Percentiles rank a stretch among this genome's conserved stretches.
Evolutionary conservation across 2,329 filamentous ascomycete genomes (phyloP).

Genomic region (Pseudogymnoascus sp.): DNA sequence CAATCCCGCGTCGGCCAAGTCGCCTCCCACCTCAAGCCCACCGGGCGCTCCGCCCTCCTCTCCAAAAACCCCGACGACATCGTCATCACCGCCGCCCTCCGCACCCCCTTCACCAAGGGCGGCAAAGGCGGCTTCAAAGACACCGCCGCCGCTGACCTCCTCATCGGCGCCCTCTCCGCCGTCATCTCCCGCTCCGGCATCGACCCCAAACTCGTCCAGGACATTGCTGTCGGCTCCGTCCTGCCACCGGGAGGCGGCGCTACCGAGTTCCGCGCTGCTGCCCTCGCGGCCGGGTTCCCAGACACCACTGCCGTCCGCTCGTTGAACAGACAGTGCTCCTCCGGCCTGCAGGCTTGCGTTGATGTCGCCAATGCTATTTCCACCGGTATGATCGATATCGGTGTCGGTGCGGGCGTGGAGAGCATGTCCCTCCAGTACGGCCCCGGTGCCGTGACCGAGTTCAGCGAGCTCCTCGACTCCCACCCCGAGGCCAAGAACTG

Average conservation of each 20-base stretch:
- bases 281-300: constrained; percentile 84
- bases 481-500: constrained; percentile 83
- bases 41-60: constrained; percentile 36
- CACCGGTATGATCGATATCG: constrained; percentile 87
- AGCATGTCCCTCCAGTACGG: constrained; percentile 92
- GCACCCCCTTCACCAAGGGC: constrained; percentile 85
- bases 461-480: constrained; percentile 78
- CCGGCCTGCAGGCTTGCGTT: constrained; percentile 82
- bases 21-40: constrained; percentile 46
- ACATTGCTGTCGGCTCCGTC: constrained; percentile 86
- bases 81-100: constrained; percentile 86
- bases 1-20: constrained; percentile 39
- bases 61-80: constrained; percentile 65
- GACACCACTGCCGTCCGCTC: constrained; percentile 75
- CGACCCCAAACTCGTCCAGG: constrained; percentile 80
- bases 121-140: constrained; percentile 95
- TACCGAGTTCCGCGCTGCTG: constrained; percentile 91
- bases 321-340: constrained; percentile 91
- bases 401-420: constrained; percentile 90
- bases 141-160: constrained; percentile 76
- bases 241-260: constrained; percentile 89
- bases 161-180: constrained; percentile 73
- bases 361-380: constrained; percentile 92
- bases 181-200: constrained; percentile 80
- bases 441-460: constrained; percentile 80